Base-by-base conservation (phyloP, 495 filamentous ascomycete genomes). In the Aspergillus coremiiformis region DNA sequence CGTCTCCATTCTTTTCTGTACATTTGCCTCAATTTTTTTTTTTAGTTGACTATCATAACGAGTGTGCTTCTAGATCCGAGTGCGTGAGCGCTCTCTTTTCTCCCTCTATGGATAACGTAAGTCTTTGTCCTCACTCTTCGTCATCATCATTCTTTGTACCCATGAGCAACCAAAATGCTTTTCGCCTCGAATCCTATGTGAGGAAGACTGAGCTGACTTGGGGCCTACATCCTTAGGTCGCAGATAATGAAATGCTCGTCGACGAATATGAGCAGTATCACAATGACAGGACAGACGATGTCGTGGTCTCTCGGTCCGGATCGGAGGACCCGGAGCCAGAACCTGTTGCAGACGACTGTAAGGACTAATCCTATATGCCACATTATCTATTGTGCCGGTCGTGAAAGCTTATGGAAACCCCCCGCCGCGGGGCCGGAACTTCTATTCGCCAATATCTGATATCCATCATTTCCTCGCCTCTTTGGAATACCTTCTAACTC, bases 261-360 rank as follows among this genome's bases (percentile, higher is more conserved):
- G 86, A 89, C 59, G 74, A 83, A 20, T 84, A 84, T 52, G 83
- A 85, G 54, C 80, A 82, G 63, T 83, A 84, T 64, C 75, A 82
- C 54, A 80, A 83, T 70, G 93, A 95, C 66, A 84, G 86, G 64
- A 84, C 88, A 49, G 84, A 91, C 66, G 84, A 91, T 59, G 84
- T 87, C 53, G 86, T 88, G 67, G 94, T 96, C 68, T 84, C 81
- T 57, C 84, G 87, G 46, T 85, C 79, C 23, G 81, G 76, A 49
- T 76, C 71, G 29, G 66, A 74, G 35, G 80, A 82, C 56, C 66
- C 75, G 58, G 73, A 76, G 45, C 64, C 75, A 22, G 70, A 75
- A 52, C 72, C 78, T 50, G 69, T 75, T 44, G 89, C 89, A 45
- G 82, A 82, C 71, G 87, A 95, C 68, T 82, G 85, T 89, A 78